Evolutionary conservation across 2,329 filamentous ascomycete genomes (phyloP), one percentile per base, ranked within the genome.

Genomic region (Tolypocladium tropicale): DNA sequence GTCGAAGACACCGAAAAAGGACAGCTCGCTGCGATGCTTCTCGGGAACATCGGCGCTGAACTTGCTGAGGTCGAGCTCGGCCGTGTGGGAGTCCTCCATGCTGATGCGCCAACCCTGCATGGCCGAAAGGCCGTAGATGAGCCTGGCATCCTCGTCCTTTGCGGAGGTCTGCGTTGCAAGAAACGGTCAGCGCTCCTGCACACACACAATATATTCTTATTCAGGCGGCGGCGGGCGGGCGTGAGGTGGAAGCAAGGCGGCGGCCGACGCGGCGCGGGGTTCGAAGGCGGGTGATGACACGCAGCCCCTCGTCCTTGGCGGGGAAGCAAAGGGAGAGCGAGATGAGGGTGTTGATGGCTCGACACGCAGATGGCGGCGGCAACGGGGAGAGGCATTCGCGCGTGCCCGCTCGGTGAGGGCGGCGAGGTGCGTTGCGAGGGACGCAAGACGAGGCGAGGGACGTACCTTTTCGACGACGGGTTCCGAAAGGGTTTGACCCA

Each of bases 31-130:
- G 65, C 85, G 78, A 65, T 86, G 81, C 53, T 84, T 83, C 64
- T 86, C 81, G 62, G 84, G 77, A 30, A 83, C 79, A 58, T 71
- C 70, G 57, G 74, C 67, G 57, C 71, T 67, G 59, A 84, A 78
- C 67, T 94, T 83, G 63, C 50, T 55, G 52, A 97, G 84, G 73
- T 97, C 90, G 70, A 99, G 88, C 54, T 97, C 78, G 56, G 89
- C 83, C 59, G 89, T 90, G 76, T 99, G 94, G 61, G 94, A 86
- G 72, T 99, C 94, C 74, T 99, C 94, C 94, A 99, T 99, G 79
- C 90, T 96, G 77, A 99, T 97, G 77, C 94, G 89, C 94, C 94
- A 99, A 79, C 94, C 94, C 76, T 99, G 94, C 94, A 99, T 99
- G 75, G 91, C 91, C 63, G 94, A 99, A 63, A 97, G 85, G 70